Evolutionary conservation across 1,284 basidiomycete genomes (phyloP).

Genomic region (Coniferiporia sulphurascens): DNA sequence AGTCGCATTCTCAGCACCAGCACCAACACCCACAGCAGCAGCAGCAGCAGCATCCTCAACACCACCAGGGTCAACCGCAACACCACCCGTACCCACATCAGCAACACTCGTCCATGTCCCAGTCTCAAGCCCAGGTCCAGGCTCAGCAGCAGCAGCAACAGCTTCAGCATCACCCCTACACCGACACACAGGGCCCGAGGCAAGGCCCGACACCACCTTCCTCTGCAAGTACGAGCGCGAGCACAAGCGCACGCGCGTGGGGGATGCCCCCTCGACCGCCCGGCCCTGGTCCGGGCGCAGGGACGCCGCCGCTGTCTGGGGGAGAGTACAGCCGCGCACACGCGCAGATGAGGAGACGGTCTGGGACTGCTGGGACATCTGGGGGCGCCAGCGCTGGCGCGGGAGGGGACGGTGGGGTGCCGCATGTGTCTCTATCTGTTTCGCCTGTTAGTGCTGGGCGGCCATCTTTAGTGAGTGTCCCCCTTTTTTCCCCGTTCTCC

Average conservation of each 20-base stretch:
- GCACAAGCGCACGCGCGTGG: neutral
- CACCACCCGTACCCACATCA: constrained; percentile 2
- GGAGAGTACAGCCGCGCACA: neutral
- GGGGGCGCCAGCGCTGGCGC: neutral
- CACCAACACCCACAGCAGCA: constrained; percentile 19
- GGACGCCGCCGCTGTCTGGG: neutral
- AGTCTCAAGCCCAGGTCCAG: too few species aligned
- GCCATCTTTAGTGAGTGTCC: neutral
- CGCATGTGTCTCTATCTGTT: neutral
- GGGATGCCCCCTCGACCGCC: neutral
- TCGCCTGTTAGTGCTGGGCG: neutral
- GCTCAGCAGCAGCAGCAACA: too few species aligned
- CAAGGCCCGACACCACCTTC: too few species aligned
- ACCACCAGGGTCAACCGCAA: constrained; percentile 17
- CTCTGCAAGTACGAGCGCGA: neutral
- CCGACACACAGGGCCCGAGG: too few species aligned
- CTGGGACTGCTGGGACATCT: neutral
- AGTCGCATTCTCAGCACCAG: too few species aligned
- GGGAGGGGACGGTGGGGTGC: neutral
- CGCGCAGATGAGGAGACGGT: neutral
- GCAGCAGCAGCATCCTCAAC: constrained; percentile 25
- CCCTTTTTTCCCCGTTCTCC: neutral
- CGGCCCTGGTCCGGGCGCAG: neutral
- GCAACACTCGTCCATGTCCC: too few species aligned
- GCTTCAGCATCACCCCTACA: too few species aligned